A percentile compares a stretch with the other conserved stretches of the same genome.
Evolutionary conservation across 2,329 filamentous ascomycete genomes (phyloP).

Genomic region (Trichoderma polysporum): DNA sequence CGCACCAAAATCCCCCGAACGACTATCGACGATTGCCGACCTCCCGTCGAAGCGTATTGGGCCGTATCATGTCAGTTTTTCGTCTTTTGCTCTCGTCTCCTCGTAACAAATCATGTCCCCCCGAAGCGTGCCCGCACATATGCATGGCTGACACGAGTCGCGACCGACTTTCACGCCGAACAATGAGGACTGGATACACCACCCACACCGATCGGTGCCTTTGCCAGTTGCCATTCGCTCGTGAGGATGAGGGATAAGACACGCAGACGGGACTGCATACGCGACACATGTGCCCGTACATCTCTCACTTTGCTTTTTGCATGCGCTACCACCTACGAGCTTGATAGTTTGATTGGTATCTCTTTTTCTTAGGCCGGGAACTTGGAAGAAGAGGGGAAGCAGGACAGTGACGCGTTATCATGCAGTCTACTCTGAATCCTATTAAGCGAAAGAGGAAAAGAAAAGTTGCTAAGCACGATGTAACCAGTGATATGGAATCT

Average conservation of each 20-base stretch:
- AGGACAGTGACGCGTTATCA: slow-evolving; percentile 4
- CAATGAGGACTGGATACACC: neutral
- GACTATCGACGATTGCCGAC: slow-evolving; percentile 16
- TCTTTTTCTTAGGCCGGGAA: neutral
- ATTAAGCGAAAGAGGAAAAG: neutral
- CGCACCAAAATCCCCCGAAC: slow-evolving; percentile 12
- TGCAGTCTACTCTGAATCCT: neutral
- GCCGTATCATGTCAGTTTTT: slow-evolving; percentile 4
- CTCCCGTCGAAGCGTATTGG: slow-evolving; percentile 3
- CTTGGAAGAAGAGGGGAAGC: neutral
- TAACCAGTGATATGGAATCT: neutral
- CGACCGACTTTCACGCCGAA: neutral
- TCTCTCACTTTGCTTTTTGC: neutral
- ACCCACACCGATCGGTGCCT: slow-evolving; percentile 1
- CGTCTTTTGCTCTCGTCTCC: neutral
- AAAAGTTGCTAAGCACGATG: neutral
- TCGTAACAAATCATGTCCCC: neutral
- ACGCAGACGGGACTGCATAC: neutral
- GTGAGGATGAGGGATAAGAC: slow-evolving; percentile 6
- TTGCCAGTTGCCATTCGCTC: slow-evolving; percentile 1
- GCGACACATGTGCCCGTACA: neutral
- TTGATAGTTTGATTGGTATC: neutral
- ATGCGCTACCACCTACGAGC: neutral
- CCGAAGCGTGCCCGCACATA: slow-evolving; percentile 2
- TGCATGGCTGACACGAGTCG: slow-evolving; percentile 19